Evolutionary conservation across 108 stramenopile species (phyloP).

Genomic region (Schizochytrium sp.): DNA sequence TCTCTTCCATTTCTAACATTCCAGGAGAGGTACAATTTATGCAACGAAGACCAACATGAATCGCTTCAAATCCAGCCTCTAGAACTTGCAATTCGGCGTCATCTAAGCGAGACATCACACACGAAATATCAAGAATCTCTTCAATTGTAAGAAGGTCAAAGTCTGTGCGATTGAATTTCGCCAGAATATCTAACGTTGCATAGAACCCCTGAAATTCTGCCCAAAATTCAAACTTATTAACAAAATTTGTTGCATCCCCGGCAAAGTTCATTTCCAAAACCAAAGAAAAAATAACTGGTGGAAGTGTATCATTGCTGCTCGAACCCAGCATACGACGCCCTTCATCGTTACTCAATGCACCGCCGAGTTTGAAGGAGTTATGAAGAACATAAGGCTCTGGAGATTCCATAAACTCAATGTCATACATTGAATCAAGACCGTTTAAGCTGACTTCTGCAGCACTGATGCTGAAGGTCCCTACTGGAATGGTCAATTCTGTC

Average conservation of each 20-base stretch:
- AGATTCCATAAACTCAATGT: constrained; percentile 45
- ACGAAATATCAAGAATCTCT: neutral
- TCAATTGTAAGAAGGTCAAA: constrained; percentile 33
- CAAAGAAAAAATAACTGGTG: constrained; percentile 15
- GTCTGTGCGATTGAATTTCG: neutral
- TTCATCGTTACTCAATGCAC: neutral
- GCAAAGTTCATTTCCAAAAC: constrained; percentile 7
- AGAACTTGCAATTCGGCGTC: constrained; percentile 9
- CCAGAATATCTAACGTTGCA: neutral
- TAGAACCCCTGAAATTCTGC: neutral
- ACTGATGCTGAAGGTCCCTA: constrained; percentile 12
- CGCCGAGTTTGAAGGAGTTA: constrained; percentile 6
- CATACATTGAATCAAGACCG: constrained; percentile 22
- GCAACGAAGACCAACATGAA: neutral
- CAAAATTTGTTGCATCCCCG: constrained; percentile 20
- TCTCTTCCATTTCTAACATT: constrained; percentile 23
- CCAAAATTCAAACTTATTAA: constrained; percentile 22
- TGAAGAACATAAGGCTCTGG: constrained; percentile 1
- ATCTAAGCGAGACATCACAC: neutral
- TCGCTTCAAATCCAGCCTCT: neutral
- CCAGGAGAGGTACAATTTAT: constrained; percentile 19
- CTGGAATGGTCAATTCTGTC: neutral
- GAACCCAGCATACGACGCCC: neutral
- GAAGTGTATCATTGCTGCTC: neutral
- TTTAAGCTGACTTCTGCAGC: neutral